Evolutionary conservation across 2,329 filamentous ascomycete species (phyloP).

Genomic region (Fusarium sp.): DNA sequence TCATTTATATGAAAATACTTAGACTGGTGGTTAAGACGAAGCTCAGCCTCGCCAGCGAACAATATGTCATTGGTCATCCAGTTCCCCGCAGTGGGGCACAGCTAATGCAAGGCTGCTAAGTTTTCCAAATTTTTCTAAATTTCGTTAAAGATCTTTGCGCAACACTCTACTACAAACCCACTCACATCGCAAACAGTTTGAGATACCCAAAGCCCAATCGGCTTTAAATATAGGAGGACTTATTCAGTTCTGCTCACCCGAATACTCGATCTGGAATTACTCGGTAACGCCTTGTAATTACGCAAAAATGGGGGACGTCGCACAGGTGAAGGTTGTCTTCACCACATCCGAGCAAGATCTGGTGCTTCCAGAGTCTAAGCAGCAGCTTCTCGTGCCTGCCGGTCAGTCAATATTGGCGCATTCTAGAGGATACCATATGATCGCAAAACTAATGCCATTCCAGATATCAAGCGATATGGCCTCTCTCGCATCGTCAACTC

Average conservation of each 20-base stretch:
- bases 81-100: slow-evolving; percentile 45
- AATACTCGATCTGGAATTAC: background rate
- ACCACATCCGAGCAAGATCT: slow-evolving; percentile 73
- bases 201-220: slow-evolving; percentile 36
- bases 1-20: background rate
- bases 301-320: slow-evolving; percentile 56
- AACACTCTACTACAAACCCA: slow-evolving; percentile 17
- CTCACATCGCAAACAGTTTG: slow-evolving; percentile 9
- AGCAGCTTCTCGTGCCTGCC: slow-evolving; percentile 72
- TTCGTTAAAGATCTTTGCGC: slow-evolving; percentile 34
- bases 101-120: slow-evolving; percentile 46
- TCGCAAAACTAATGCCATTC: background rate
- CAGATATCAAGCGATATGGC: slow-evolving; percentile 78
- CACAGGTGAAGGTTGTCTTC: slow-evolving; percentile 77
- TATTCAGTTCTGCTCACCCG: background rate
- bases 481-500: slow-evolving; percentile 79
- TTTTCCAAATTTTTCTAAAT: slow-evolving; percentile 48
- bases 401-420: slow-evolving; percentile 55
- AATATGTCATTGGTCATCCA: slow-evolving; percentile 15
- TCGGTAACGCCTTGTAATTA: background rate
- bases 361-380: slow-evolving; percentile 72
- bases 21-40: background rate
- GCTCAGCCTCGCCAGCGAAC: slow-evolving; percentile 38
- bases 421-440: background rate
- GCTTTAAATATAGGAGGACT: slow-evolving; percentile 20